Evolutionary conservation across 805 yeast species (phyloP), one percentile per base, ranked within the genome.

Genomic region (Starmerella stellata): DNA sequence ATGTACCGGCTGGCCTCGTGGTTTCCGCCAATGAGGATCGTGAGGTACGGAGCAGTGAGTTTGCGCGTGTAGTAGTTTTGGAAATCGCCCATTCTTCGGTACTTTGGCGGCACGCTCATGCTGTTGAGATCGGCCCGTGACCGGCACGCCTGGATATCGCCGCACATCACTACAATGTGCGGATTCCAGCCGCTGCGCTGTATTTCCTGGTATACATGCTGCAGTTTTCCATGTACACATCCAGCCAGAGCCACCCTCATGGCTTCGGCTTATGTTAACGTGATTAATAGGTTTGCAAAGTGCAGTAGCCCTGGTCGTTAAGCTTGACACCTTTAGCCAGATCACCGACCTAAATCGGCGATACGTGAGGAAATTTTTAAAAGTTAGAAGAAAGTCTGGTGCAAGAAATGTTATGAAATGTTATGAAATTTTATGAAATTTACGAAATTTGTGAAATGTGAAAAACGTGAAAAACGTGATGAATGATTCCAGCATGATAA

Each of bases 1-100:
- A 90, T 53, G 53, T 78, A 80, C 42, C 75, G 72, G 41, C 92
- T 79, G 3, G 90, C 74, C 53, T 90, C 98, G 52, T 90, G 98
- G 57, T 90, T 90, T 0, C 98, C 98, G 2, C 98, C 96, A 31
- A 90, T 72, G 47, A 87, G 78, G 0, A 90, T 48, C 0, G 96
- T 87, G 24, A 73, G 57, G 1, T 77, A 64, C 0, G 95, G 94
- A 0, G 94, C 93, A 21, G 38, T 55, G 35, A 58, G 61, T 16
- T 50, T 46, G 1, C 87, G 81, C 1, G 52, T 53, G 51, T 79
- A 80, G 54, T 83, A 87, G 19, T 68, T 60, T 33, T 69, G 72
- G 55, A 87, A 90, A 49, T 87, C 94, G 2, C 95, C 94, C 48
- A 82, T 52, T 31, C 55, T 56, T 34, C 69, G 66, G 56, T 78